These are phyloP conservation scores for Skeletonema tropicum DNA, from an alignment of 108 stramenopile genomes.

Conservation along the genomic window DNA sequence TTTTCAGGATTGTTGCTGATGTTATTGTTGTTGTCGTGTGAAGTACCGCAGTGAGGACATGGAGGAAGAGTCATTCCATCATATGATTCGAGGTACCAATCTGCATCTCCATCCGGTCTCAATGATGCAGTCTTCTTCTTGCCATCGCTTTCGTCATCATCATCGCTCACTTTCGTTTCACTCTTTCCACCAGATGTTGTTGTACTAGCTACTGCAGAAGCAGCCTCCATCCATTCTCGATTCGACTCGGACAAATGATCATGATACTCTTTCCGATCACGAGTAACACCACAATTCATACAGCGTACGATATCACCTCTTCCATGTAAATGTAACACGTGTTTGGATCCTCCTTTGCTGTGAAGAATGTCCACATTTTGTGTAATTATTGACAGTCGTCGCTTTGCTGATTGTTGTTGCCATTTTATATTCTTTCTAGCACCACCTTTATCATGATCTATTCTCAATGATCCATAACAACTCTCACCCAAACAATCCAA, in stretches of 20 bases:
- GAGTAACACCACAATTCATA: constrained; percentile 81
- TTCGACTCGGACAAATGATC: constrained; percentile 68
- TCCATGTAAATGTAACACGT: constrained; percentile 94
- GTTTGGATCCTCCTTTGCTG: constrained; percentile 73
- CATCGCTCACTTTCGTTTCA: not conserved
- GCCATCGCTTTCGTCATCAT: not conserved
- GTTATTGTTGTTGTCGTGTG: not conserved
- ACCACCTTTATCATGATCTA: not conserved
- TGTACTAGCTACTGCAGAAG: constrained; percentile 11
- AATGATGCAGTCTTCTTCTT: constrained; percentile 21
- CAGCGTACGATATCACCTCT: constrained; percentile 79
- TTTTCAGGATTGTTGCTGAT: too few relatives aligned
- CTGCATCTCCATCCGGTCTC: constrained; percentile 96
- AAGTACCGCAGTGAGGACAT: constrained; percentile 69
- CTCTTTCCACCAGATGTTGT: constrained; percentile 22
- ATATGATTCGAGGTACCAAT: constrained; percentile 60
- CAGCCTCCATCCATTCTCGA: constrained; percentile 64
- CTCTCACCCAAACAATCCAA: constrained; percentile 35
- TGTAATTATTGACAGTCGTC: constrained; percentile 74
- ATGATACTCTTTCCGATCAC: constrained; percentile 82
- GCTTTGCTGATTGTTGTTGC: not conserved
- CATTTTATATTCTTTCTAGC: not conserved
- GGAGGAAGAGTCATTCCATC: constrained; percentile 71
- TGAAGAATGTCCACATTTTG: constrained; percentile 98
- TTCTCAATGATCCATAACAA: constrained; percentile 12